These are phyloP conservation scores for Schizopora paradoxa DNA, from an alignment of 1,284 basidiomycete species.

Conservation along the genomic window DNA sequence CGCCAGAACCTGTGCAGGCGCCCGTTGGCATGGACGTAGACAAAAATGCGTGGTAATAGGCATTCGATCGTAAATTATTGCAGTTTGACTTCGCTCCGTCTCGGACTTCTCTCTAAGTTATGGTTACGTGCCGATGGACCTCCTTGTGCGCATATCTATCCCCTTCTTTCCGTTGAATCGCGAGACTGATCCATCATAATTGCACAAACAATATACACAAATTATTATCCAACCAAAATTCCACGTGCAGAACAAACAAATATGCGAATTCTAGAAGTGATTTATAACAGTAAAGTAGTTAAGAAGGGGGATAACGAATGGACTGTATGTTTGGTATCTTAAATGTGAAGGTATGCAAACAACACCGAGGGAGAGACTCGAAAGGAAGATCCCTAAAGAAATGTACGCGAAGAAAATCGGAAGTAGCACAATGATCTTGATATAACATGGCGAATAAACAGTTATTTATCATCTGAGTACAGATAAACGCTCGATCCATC, in stretches of 20 bases:
- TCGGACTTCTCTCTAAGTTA: neutral
- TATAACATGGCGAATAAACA: too few species aligned
- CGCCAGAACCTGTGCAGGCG: constrained; percentile 27
- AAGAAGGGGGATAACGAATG: constrained; percentile 4
- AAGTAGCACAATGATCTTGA: too few species aligned
- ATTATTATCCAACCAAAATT: neutral
- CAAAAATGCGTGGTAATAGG: neutral
- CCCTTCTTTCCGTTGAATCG: too few species aligned
- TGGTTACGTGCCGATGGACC: too few species aligned
- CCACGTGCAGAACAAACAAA: too few species aligned
- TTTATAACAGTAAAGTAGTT: neutral
- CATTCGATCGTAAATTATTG: too few species aligned
- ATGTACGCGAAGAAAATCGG: constrained; percentile 1
- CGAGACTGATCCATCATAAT: too few species aligned
- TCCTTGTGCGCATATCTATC: too few species aligned
- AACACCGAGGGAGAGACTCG: constrained; percentile 2
- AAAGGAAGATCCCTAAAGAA: constrained; percentile 1
- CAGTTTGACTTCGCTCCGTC: neutral
- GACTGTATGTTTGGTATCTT: neutral
- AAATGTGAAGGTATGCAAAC: constrained; percentile 9
- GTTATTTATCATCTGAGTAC: constrained; percentile 1
- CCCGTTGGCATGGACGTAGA: constrained; percentile 20
- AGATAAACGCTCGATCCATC: neutral
- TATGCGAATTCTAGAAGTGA: too few species aligned
- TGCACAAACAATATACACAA: neutral